Percentiles rank a stretch among this genome's conserved stretches.
Evolutionary conservation across 352 stramenopile species (phyloP).

Genomic region (Pythium aquatile): DNA sequence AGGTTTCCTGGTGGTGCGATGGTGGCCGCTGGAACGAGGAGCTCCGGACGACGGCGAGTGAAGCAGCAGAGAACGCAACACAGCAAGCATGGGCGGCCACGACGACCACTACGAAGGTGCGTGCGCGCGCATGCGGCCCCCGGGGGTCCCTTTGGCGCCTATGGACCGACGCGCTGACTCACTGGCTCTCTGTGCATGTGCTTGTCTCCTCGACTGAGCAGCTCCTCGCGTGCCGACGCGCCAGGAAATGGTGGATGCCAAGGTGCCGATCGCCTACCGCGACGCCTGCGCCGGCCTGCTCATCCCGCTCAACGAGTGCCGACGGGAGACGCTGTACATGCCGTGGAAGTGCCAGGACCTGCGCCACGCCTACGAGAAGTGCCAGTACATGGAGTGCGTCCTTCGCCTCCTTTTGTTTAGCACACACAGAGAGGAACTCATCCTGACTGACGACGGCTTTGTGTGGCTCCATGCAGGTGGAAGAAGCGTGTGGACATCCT

Average conservation of each 20-base stretch:
- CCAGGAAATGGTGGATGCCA: constrained; percentile 93
- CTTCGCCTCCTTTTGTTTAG: background rate
- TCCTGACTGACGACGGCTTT: background rate
- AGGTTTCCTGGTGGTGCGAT: constrained; percentile 27
- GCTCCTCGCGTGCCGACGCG: constrained; percentile 72
- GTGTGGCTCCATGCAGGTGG: constrained; percentile 37
- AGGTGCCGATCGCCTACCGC: constrained; percentile 92
- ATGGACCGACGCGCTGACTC: background rate
- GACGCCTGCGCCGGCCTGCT: constrained; percentile 95
- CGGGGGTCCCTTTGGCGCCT: background rate
- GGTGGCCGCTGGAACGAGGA: constrained; percentile 17
- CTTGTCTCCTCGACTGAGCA: constrained; percentile 18
- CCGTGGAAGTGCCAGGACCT: constrained; percentile 96
- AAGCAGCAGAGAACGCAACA: constrained; percentile 8
- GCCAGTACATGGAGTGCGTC: constrained; percentile 93
- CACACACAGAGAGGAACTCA: background rate
- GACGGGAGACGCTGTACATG: constrained; percentile 92
- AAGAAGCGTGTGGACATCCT: constrained; percentile 84
- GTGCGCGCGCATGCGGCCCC: background rate
- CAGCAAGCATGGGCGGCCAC: constrained; percentile 62
- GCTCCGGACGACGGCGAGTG: constrained; percentile 6
- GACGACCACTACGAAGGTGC: constrained; percentile 69
- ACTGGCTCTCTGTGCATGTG: constrained; percentile 9
- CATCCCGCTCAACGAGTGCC: constrained; percentile 95
- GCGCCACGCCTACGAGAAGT: constrained; percentile 98